Percentiles rank a stretch among this genome's conserved stretches.
These are phyloP conservation scores for Colletotrichum viniferum DNA, from an alignment of 2,329 filamentous ascomycete species.

Conservation along the genomic window DNA sequence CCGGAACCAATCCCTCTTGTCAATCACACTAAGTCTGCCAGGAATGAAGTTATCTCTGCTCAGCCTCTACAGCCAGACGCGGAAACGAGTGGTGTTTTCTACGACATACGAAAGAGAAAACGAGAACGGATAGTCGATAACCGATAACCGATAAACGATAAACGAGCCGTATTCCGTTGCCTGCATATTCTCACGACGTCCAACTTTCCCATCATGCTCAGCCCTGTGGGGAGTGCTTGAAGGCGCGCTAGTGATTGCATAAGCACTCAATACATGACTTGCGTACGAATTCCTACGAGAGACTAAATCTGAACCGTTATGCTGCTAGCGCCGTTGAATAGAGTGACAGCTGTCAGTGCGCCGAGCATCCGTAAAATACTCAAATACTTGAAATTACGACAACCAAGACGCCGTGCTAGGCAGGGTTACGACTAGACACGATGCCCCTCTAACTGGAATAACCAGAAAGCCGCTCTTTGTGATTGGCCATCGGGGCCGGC, in stretches of 20 bases:
- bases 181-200: background rate
- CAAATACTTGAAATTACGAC: background rate
- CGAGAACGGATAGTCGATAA: background rate
- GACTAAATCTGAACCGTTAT: background rate
- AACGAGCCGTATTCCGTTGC: background rate
- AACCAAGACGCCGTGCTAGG: background rate
- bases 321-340: background rate
- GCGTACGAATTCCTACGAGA: background rate
- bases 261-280: background rate
- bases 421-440: background rate
- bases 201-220: background rate
- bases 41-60: background rate
- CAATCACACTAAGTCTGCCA: background rate
- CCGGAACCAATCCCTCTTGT: background rate
- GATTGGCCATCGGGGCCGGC: background rate
- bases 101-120: background rate
- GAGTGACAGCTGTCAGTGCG: background rate
- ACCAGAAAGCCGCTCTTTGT: background rate
- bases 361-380: background rate
- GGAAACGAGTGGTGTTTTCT: background rate
- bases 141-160: background rate
- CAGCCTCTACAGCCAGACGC: background rate
- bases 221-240: background rate
- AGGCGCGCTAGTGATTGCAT: background rate
- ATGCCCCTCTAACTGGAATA: background rate